Evolutionary conservation across 768 basidiomycete species (phyloP), one percentile per base, ranked within the genome.

Genomic region (Xerocomellus amylosporus): DNA sequence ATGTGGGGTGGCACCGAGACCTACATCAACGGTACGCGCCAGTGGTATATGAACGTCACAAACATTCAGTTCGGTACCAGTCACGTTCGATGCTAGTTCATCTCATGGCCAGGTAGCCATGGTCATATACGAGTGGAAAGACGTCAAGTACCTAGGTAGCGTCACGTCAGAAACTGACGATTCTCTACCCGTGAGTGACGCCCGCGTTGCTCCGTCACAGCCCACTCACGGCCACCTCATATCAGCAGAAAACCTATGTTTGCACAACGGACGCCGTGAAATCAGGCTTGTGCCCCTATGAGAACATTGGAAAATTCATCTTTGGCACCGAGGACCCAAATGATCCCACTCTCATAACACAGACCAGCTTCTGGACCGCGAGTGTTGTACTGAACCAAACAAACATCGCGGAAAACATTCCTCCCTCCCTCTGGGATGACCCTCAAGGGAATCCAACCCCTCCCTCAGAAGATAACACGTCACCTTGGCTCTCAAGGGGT

Each of bases 111-210:
- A 96, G 71, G 76, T 97, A 19, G 92, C 96, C 26, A 86, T 97
- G 80, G 89, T 96, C 49, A 84, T 99, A 22, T 99, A 98, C 65
- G 96, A 98, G 73, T 99, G 95, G 95, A 69, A 78, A 28, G 97
- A 99, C 66, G 85, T 86, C 49, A 73, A 78, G 43, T 94, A 90
- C 67, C 79, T 99, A 3, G 97, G 97, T 33, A 85, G 80, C 67
- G 73, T 78, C 43, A 84, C 84, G 30, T 83, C 84, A 5, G 56
- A 71, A 31, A 71, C 67, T 6, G 78, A 84, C 58, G 79, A 82
- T 37, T 74, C 75, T 51, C 64, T 87, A 46, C 88, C 88, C 59
- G 88, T 93, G 71, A 82, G 85, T 74, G 56, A 48, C 52, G 22
- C 56, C 24, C 31, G 37, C 40, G 58, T 45, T 41, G 37, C 53